phyloP scores from a whole-genome alignment of 2,329 filamentous ascomycete species.

The Xylariaceae sp. region DNA sequence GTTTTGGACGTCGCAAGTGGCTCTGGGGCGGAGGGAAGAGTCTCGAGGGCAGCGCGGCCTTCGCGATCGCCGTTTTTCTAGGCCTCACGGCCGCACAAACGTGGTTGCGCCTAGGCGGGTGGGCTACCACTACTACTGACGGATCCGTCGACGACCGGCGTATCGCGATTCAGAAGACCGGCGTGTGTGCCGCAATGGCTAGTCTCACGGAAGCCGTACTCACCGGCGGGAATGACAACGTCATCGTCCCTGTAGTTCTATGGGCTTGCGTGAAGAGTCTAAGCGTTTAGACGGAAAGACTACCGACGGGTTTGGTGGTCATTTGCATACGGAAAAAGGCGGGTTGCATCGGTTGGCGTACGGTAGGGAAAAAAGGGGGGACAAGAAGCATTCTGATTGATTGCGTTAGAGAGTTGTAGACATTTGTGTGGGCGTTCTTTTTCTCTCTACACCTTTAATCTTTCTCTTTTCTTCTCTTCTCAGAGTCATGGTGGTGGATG shows the following conservation, averaged over 20 bases:
- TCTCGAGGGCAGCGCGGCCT: slow-evolving; percentile 79
- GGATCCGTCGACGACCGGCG: slow-evolving; percentile 58
- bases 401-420: slow-evolving; percentile 2
- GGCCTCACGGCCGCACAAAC: slow-evolving; percentile 65
- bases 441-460: not conserved
- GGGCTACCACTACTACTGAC: slow-evolving; percentile 68
- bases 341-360: slow-evolving; percentile 18
- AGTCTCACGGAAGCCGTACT: slow-evolving; percentile 92
- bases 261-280: slow-evolving; percentile 88
- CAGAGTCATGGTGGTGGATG: no score
- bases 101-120: slow-evolving; percentile 75
- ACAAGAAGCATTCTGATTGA: not conserved
- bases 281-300: slow-evolving; percentile 40
- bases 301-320: not conserved
- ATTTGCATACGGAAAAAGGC: not conserved
- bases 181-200: slow-evolving; percentile 68
- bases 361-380: slow-evolving; percentile 7
- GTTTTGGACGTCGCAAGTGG: slow-evolving; percentile 87
- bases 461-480: no score
- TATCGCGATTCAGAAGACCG: slow-evolving; percentile 63
- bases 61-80: slow-evolving; percentile 69
- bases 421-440: not conserved
- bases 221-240: slow-evolving; percentile 97
- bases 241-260: slow-evolving; percentile 86
- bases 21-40: slow-evolving; percentile 96